A percentile compares a stretch with the other conserved stretches of the same genome.
phyloP scores from a whole-genome alignment of 805 yeast species.

The Ogataea trehalophila region DNA sequence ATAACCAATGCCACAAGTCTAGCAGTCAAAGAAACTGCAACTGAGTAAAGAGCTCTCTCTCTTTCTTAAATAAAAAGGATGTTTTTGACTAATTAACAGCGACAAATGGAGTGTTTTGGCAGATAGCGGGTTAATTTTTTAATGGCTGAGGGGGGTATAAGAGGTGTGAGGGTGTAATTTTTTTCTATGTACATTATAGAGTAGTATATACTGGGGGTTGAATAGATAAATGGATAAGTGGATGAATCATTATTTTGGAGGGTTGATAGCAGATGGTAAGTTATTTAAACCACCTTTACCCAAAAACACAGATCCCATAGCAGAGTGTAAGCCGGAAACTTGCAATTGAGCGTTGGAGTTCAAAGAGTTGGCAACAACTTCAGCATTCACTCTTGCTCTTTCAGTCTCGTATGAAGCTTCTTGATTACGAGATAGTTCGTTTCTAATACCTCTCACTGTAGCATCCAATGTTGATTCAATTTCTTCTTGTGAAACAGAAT shows the following conservation, averaged over 20 bases:
- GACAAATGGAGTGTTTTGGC: too few relatives aligned
- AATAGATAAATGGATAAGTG: background rate
- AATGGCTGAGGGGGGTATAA: too few relatives aligned
- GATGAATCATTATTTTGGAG: background rate
- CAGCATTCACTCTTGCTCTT: constrained; percentile 24
- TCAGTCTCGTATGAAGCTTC: constrained; percentile 19
- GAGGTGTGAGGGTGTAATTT: too few relatives aligned
- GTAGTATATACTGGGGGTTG: too few relatives aligned
- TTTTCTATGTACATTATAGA: too few relatives aligned
- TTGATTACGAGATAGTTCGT: constrained; percentile 19
- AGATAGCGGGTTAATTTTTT: too few relatives aligned
- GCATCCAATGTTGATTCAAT: constrained; percentile 17
- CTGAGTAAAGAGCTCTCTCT: too few relatives aligned
- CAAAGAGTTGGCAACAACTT: constrained; percentile 27
- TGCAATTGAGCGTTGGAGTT: constrained; percentile 29
- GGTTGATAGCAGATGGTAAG: constrained; percentile 17
- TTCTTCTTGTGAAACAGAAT: constrained; percentile 16
- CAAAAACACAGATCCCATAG: constrained; percentile 14
- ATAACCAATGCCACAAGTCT: too few relatives aligned
- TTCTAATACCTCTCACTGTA: constrained; percentile 26
- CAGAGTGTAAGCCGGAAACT: constrained; percentile 21
- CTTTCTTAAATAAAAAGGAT: too few relatives aligned
- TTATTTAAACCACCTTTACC: constrained; percentile 18
- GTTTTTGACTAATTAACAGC: too few relatives aligned
- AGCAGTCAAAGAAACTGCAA: too few relatives aligned